These are phyloP conservation scores for Camelina neglecta DNA, from an alignment of 345 rosid genomes.

Conservation along the genomic window DNA sequence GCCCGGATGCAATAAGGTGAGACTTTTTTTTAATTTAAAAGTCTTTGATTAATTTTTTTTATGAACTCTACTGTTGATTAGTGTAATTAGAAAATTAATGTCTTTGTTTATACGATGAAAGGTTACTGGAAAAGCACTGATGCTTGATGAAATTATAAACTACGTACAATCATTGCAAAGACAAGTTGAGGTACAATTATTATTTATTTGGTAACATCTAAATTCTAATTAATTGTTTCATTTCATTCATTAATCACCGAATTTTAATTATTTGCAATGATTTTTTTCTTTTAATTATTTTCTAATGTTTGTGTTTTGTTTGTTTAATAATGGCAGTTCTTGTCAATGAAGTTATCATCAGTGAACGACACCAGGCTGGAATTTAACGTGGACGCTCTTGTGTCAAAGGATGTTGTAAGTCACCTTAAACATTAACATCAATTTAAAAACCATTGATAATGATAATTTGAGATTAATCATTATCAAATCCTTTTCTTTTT, in stretches of 20 bases:
- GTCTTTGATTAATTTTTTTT: background rate
- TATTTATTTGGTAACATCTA: background rate
- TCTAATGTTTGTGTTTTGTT: background rate
- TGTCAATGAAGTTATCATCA: constrained; percentile 96
- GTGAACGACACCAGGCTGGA: constrained; percentile 78
- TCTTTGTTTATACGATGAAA: constrained; percentile 38
- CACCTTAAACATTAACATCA: constrained; percentile 42
- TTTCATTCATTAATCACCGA: constrained; percentile 35
- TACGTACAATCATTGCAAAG: constrained; percentile 91
- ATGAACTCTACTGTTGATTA: background rate
- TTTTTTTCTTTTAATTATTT: background rate
- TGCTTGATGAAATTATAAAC: constrained; percentile 93
- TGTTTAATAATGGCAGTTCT: constrained; percentile 55
- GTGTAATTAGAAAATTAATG: constrained; percentile 15
- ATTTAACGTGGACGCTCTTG: constrained; percentile 59
- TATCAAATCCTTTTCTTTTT: background rate
- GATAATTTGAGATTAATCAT: background rate
- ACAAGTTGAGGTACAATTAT: constrained; percentile 86
- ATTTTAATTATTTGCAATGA: constrained; percentile 19
- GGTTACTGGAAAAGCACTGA: constrained; percentile 89
- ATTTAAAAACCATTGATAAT: constrained; percentile 18
- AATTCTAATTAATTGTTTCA: constrained; percentile 10
- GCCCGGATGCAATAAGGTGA: constrained; percentile 95
- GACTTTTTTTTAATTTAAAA: background rate
- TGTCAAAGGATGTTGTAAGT: constrained; percentile 81